Percentiles rank a stretch among this genome's conserved stretches.
Evolutionary conservation across 306 rosid genomes (phyloP).

Genomic region (Pachyrhizus erosus): DNA sequence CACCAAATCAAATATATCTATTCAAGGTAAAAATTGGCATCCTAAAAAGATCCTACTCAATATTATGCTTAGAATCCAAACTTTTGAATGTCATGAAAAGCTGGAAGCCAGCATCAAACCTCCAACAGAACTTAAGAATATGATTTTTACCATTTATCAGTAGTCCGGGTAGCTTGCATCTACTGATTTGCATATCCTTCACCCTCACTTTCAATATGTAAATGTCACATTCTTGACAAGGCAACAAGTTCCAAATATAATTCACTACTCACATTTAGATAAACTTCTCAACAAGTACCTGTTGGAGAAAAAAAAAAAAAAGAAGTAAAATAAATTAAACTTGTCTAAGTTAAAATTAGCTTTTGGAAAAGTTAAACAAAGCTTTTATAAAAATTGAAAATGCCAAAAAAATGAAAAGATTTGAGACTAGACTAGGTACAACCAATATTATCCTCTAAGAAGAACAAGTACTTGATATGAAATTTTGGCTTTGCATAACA

Average conservation of each 20-base stretch:
- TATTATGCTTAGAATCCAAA: conserved; percentile 40
- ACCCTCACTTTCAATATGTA: background rate
- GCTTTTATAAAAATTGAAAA: too few relatives aligned
- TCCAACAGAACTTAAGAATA: too few relatives aligned
- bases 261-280: background rate
- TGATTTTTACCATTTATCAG: too few relatives aligned
- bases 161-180: background rate
- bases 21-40: conserved; percentile 24
- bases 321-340: too few relatives aligned
- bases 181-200: background rate
- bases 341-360: too few relatives aligned
- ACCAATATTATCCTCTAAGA: background rate
- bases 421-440: background rate
- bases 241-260: background rate
- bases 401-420: background rate
- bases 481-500: too few relatives aligned
- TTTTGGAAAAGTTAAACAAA: too few relatives aligned
- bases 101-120: conserved; percentile 11
- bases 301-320: too few relatives aligned
- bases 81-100: conserved; percentile 15
- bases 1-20: conserved; percentile 31
- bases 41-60: conserved; percentile 30
- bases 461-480: background rate
- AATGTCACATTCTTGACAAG: background rate
- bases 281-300: background rate